phyloP scores from a whole-genome alignment of 1,139 yeast species.

The Hansenula anomala region DNA sequence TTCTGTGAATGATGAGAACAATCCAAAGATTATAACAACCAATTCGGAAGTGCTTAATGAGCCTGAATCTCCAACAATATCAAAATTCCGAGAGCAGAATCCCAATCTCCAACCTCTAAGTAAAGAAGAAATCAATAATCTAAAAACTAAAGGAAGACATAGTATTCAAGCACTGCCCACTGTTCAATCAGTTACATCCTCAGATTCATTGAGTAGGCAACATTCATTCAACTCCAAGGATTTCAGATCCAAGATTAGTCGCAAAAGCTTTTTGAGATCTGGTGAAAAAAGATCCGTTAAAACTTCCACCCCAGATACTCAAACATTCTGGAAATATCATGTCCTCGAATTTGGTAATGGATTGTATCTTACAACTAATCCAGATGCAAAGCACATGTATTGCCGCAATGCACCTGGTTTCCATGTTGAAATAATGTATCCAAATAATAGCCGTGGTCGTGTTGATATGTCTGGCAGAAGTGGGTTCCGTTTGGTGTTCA shows the following conservation, averaged over 20 bases:
- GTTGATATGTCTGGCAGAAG: slow-evolving; percentile 22
- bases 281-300: not conserved
- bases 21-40: not conserved
- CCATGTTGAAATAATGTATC: slow-evolving; percentile 36
- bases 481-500: slow-evolving; percentile 20
- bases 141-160: slow-evolving; percentile 2
- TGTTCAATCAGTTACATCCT: not conserved
- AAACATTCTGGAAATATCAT: slow-evolving; percentile 56
- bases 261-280: not conserved
- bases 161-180: slow-evolving; percentile 1
- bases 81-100: slow-evolving; percentile 7
- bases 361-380: slow-evolving; percentile 55
- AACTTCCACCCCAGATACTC: not conserved
- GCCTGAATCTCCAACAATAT: not conserved
- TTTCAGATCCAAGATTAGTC: not conserved
- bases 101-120: slow-evolving; percentile 19
- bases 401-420: slow-evolving; percentile 56
- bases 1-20: no score
- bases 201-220: not conserved
- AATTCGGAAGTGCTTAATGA: not conserved
- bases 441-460: slow-evolving; percentile 22
- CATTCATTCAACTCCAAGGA: not conserved
- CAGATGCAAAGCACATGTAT: slow-evolving; percentile 48
- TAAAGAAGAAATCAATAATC: slow-evolving; percentile 4
- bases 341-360: slow-evolving; percentile 43